Percentiles rank a stretch among this genome's conserved stretches.
Conservation (phyloP, 108 stramenopile species). For the Parietichytrium sp. region DNA sequence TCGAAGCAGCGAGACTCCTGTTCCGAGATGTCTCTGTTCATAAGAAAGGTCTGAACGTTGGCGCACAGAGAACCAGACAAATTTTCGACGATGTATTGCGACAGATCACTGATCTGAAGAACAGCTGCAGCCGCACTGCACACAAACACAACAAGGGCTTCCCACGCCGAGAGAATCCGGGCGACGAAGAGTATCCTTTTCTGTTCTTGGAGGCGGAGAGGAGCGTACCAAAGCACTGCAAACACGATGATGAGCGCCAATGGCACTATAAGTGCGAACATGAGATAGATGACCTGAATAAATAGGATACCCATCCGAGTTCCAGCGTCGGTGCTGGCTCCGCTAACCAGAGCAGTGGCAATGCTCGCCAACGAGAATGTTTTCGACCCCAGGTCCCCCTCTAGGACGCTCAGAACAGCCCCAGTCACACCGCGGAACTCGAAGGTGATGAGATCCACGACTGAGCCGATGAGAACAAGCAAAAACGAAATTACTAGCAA, state of each 20-base stretch:
- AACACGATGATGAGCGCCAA: not conserved
- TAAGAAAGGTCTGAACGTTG: not conserved
- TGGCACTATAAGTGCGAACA: not conserved
- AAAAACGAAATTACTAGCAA: not conserved
- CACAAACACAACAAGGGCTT: not conserved
- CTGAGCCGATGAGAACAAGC: not conserved
- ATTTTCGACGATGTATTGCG: not conserved
- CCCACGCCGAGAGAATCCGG: not conserved
- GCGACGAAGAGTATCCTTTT: not conserved
- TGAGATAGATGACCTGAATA: not conserved
- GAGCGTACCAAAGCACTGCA: not conserved
- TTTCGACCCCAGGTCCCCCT: not conserved
- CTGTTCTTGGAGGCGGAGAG: not conserved
- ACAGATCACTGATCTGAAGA: not conserved
- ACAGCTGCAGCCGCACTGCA: not conserved
- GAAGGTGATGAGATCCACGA: not conserved
- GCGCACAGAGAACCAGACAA: not conserved
- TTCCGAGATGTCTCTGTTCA: not conserved
- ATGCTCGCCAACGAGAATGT: not conserved
- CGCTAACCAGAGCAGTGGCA: not conserved
- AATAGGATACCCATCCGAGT: not conserved
- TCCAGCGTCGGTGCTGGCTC: not conserved
- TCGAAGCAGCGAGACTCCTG: not conserved
- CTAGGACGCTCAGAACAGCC: not conserved
- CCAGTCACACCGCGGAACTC: not conserved